A percentile compares a stretch with the other conserved stretches of the same genome.
Conservation (phyloP, 805 yeast genomes). For the Metschnikowia continentalis region DNA sequence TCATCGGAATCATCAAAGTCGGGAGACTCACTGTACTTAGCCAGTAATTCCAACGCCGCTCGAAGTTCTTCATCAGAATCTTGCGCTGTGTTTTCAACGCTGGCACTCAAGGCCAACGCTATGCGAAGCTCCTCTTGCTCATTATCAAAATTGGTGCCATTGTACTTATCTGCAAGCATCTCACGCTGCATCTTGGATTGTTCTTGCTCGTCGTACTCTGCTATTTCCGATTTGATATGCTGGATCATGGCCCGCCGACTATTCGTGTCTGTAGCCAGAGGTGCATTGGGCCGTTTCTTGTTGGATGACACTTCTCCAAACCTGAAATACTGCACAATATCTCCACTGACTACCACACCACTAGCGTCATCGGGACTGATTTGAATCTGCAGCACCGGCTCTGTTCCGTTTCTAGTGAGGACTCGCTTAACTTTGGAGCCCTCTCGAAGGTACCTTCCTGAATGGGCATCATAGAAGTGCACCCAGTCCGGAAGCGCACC, state of each 20-base stretch:
- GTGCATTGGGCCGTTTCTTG: slow-evolving; percentile 15
- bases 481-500: slow-evolving; percentile 19
- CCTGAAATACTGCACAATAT: slow-evolving; percentile 16
- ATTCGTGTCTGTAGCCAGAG: slow-evolving; percentile 13
- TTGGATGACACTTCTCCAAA: slow-evolving; percentile 11
- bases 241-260: slow-evolving; percentile 12
- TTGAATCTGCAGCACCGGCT: slow-evolving; percentile 15
- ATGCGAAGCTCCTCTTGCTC: slow-evolving; percentile 26
- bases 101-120: slow-evolving; percentile 23
- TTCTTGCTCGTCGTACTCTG: slow-evolving; percentile 32
- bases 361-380: slow-evolving; percentile 13
- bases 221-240: slow-evolving; percentile 31
- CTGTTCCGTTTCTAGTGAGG: slow-evolving; percentile 12
- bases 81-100: slow-evolving; percentile 9
- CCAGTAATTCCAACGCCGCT: slow-evolving; percentile 11
- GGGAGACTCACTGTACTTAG: neutral
- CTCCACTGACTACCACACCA: slow-evolving; percentile 17
- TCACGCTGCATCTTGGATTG: slow-evolving; percentile 21
- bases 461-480: slow-evolving; percentile 19
- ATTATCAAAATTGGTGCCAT: slow-evolving; percentile 36
- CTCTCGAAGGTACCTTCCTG: slow-evolving; percentile 17
- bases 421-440: slow-evolving; percentile 14
- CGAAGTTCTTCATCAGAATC: slow-evolving; percentile 29
- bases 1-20: neutral
- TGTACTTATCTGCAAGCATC: slow-evolving; percentile 39